phyloP scores from a whole-genome alignment of 2,329 filamentous ascomycete genomes.

The Botrytis tulipae region DNA sequence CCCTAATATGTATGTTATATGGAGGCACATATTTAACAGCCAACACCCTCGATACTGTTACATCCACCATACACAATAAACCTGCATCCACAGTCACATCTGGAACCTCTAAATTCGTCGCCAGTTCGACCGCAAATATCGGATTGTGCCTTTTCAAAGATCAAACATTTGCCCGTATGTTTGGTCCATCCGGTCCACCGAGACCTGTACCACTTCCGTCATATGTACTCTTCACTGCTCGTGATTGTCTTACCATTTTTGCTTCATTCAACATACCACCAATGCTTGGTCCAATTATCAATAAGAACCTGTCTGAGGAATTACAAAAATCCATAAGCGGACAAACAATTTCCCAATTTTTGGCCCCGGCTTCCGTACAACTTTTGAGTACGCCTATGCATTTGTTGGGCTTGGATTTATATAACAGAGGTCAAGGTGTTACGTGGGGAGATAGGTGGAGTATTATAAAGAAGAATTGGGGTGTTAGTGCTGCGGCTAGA shows the following conservation, averaged over 20 bases:
- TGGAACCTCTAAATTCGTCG: constrained; percentile 76
- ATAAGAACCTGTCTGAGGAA: constrained; percentile 52
- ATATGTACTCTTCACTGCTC: constrained; percentile 74
- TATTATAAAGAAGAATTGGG: constrained; percentile 73
- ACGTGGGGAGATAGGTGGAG: constrained; percentile 59
- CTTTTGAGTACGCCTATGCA: constrained; percentile 80
- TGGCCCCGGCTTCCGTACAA: constrained; percentile 76
- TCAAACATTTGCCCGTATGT: constrained; percentile 78
- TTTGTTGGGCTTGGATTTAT: constrained; percentile 79
- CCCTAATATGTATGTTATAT: constrained; percentile 73
- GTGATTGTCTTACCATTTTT: constrained; percentile 88
- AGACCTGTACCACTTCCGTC: constrained; percentile 65
- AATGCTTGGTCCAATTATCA: constrained; percentile 68
- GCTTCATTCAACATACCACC: constrained; percentile 88
- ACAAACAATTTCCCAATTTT: constrained; percentile 72
- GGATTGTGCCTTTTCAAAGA: constrained; percentile 88
- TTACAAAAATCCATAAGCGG: constrained; percentile 51
- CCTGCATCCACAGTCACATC: constrained; percentile 65
- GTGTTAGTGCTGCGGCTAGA: constrained; percentile 68
- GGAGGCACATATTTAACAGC: constrained; percentile 86
- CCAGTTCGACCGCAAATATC: constrained; percentile 80
- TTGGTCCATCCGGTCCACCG: constrained; percentile 59
- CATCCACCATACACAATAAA: constrained; percentile 59
- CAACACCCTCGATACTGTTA: constrained; percentile 78
- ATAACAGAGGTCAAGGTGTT: constrained; percentile 60